Base-by-base conservation (phyloP, 352 stramenopile genomes). In the Phytophthora constricta region DNA sequence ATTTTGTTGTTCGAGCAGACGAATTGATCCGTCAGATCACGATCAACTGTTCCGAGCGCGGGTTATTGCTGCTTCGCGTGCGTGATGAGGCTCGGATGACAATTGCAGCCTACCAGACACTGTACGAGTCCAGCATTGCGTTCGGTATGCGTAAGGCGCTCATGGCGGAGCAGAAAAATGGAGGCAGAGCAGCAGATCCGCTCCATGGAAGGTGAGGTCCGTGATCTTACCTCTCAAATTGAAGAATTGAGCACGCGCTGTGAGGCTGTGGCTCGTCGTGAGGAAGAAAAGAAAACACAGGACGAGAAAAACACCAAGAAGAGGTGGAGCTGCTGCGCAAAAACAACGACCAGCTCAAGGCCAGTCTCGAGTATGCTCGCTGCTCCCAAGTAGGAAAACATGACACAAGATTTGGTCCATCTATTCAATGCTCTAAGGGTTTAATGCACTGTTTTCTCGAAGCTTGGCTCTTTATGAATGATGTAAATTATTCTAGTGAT, bases 131-230 rank as follows among this genome's bases (percentile, higher is more conserved):
- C 19, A 93, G 80, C 42, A 97, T 98, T 48, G 92, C 93, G 13
- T 98, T 97, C 60, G 93, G 92, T 28, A 98, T 98, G 82, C 86
- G 93, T 62, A 98, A 98, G 73, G 92, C 93, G 23, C 78, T 98
- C 10, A 96, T 97, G 80, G 89, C 90, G 9, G 90, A 98, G 76
- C 93, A 98, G 59, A 88, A 97, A 97, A 67, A 91, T 93, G 65
- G 87, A 97, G 51, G 82, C 94, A 20, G 77, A 96, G 62, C 79
- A 90, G 39, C 86, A 88, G 31, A 94, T 97, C 57, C 82, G 82
- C 31, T 66, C 87, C n/a, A 65, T 98, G 5, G 76, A 96, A 47
- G 64, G 76, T 4, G 88, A 97, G 27, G 81, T 88, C 19, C 81
- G 85, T 28, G 90, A 97, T 39, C 74, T 98, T n/a, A 71, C 80